These are phyloP conservation scores for Penicillium alfredii DNA, from an alignment of 495 filamentous ascomycete genomes.

Conservation along the genomic window DNA sequence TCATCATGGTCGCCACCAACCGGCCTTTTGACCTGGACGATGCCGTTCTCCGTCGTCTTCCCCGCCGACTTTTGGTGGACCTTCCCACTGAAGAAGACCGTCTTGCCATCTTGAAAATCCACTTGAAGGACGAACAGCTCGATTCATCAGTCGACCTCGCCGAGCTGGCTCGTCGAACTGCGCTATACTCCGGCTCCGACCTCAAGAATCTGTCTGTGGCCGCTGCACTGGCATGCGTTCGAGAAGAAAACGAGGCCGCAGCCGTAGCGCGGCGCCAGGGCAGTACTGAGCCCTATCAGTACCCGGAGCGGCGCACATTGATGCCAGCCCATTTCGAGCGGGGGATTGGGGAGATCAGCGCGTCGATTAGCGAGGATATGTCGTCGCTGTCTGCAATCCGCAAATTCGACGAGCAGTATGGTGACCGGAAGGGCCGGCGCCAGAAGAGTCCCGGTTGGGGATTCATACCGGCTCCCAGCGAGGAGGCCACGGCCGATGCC, in stretches of 20 bases:
- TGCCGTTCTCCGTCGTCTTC: conserved; percentile 77
- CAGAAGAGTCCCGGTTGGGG: conserved; percentile 51
- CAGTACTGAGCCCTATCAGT: conserved; percentile 48
- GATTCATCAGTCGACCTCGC: conserved; percentile 63
- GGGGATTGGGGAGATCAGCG: conserved; percentile 82
- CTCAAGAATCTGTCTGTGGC: conserved; percentile 91
- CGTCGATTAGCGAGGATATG: conserved; percentile 96
- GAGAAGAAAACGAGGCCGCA: conserved; percentile 68
- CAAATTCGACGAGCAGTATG: conserved; percentile 96
- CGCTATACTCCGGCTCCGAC: conserved; percentile 94
- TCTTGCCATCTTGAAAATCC: conserved; percentile 73
- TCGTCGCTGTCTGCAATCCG: conserved; percentile 72
- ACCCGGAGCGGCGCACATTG: conserved; percentile 63
- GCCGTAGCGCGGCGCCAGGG: conserved; percentile 47
- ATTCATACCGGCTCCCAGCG: conserved; percentile 27
- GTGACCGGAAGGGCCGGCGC: conserved; percentile 70
- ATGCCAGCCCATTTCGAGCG: conserved; percentile 68
- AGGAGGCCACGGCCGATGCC: conserved; percentile 24
- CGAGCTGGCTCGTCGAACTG: conserved; percentile 66
- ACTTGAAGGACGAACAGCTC: conserved; percentile 71
- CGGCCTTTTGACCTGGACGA: conserved; percentile 94
- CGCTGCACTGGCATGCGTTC: conserved; percentile 81
- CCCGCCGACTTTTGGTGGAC: conserved; percentile 79
- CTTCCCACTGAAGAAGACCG: conserved; percentile 75
- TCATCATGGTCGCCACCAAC: conserved; percentile 99